A percentile compares a stretch with the other conserved stretches of the same genome.
Conservation (phyloP, 2,329 filamentous ascomycete species). For the Penicillium concentricum region DNA sequence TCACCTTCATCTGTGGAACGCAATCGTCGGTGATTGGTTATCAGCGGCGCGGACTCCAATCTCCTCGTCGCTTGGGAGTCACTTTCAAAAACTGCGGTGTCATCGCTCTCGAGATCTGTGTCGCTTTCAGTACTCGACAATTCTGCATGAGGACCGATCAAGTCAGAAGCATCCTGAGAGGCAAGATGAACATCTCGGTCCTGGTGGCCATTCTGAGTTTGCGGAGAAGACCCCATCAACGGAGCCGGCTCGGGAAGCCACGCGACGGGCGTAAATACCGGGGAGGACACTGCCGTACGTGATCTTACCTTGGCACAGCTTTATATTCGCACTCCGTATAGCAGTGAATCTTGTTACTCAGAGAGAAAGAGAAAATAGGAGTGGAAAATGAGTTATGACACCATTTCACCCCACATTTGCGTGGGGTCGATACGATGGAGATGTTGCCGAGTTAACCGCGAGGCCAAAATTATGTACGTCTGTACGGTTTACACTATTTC, state of each 20-base stretch:
- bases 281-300: neutral
- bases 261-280: constrained; percentile 1
- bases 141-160: neutral
- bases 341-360: neutral
- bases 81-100: constrained; percentile 19
- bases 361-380: neutral
- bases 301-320: too few species aligned
- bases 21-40: constrained; percentile 13
- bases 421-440: neutral
- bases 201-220: constrained; percentile 6
- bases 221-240: constrained; percentile 21
- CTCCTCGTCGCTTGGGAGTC: constrained; percentile 5
- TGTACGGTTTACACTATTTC: too few species aligned
- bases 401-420: constrained; percentile 1
- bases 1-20: constrained; percentile 16
- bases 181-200: neutral
- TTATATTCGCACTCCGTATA: neutral
- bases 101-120: constrained; percentile 18
- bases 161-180: neutral
- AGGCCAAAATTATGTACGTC: neutral
- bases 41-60: constrained; percentile 15
- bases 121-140: constrained; percentile 8
- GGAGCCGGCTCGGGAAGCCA: constrained; percentile 3
- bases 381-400: constrained; percentile 1
- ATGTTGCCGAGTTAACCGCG: neutral